Conservation (phyloP, 495 filamentous ascomycete genomes). For the Penicillium angulare region DNA sequence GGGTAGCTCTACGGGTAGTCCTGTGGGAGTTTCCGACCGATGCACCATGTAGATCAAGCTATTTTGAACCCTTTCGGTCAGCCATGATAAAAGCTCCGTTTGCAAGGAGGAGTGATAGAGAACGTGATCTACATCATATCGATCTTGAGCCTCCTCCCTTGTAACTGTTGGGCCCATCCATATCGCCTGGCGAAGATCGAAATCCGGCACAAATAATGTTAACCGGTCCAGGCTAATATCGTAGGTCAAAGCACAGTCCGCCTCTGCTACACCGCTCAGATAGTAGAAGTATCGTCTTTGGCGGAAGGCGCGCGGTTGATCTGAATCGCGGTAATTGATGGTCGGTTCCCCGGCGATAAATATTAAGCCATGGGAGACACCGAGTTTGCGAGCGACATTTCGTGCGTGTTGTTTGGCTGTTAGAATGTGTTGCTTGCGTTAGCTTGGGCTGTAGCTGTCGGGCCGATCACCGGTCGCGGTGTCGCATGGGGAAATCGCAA, state of each 20-base stretch:
- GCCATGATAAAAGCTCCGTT: constrained; percentile 55
- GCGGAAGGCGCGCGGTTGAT: constrained; percentile 71
- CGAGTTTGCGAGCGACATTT: constrained; percentile 66
- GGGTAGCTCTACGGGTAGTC: constrained; percentile 52
- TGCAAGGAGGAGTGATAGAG: constrained; percentile 64
- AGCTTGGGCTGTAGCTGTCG: constrained; percentile 16
- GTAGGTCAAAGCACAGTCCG: constrained; percentile 84
- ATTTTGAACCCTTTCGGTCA: constrained; percentile 52
- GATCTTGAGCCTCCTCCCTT: constrained; percentile 63
- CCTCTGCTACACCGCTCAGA: constrained; percentile 76
- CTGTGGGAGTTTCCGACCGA: constrained; percentile 38
- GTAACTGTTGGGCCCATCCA: constrained; percentile 91
- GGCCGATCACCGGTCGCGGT: constrained; percentile 10
- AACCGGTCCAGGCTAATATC: constrained; percentile 67
- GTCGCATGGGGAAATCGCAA: not conserved
- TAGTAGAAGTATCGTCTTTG: constrained; percentile 96
- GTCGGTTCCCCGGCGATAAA: constrained; percentile 82
- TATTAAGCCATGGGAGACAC: constrained; percentile 61
- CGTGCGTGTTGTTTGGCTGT: constrained; percentile 79
- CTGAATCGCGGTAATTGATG: constrained; percentile 72
- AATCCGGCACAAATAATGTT: constrained; percentile 90
- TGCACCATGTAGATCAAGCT: constrained; percentile 40
- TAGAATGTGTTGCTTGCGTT: constrained; percentile 7
- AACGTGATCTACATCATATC: constrained; percentile 80
- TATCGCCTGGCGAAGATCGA: constrained; percentile 81